Conservation (phyloP, 768 basidiomycete genomes). For the Auriscalpium orientale region DNA sequence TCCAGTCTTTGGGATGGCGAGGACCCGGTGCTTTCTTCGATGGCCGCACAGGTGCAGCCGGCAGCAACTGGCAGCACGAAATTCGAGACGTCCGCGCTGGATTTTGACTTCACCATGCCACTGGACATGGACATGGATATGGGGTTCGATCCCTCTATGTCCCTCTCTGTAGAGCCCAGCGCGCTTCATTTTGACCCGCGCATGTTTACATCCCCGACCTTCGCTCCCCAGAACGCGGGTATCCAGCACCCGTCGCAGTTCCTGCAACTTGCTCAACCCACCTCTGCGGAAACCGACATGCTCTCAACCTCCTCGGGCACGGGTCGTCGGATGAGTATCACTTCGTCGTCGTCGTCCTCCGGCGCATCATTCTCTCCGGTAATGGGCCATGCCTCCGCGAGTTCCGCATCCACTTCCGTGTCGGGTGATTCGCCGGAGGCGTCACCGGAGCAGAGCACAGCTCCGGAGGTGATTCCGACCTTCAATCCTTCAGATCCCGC, state of each 20-base stretch:
- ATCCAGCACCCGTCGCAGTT: slow-evolving; percentile 2
- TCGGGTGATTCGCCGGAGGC: slow-evolving; percentile 21
- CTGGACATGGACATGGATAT: slow-evolving; percentile 50
- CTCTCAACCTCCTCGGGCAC: slow-evolving; percentile 10
- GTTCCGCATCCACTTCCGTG: slow-evolving; percentile 31
- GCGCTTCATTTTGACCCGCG: slow-evolving; percentile 44
- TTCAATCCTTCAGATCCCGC: slow-evolving; percentile 20
- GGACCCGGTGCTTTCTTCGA: not conserved
- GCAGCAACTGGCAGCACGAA: not conserved
- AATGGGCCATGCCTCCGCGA: slow-evolving; percentile 33
- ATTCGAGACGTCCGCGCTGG: slow-evolving; percentile 26
- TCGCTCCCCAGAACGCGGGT: slow-evolving; percentile 4
- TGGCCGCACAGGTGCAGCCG: not conserved
- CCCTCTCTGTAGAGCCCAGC: slow-evolving; percentile 58
- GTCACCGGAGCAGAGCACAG: slow-evolving; percentile 13
- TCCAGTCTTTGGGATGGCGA: slow-evolving; percentile 12
- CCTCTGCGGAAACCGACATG: not conserved
- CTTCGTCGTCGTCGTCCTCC: slow-evolving; percentile 49
- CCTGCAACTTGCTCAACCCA: not conserved
- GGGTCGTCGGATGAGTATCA: slow-evolving; percentile 42
- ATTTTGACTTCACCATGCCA: slow-evolving; percentile 31
- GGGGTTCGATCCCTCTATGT: slow-evolving; percentile 1
- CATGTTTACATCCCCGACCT: slow-evolving; percentile 20
- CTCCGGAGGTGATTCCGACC: not conserved
- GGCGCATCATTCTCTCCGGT: slow-evolving; percentile 47